These are phyloP conservation scores for Cercospora zeina DNA, from an alignment of 2,329 filamentous ascomycete genomes.

Conservation along the genomic window DNA sequence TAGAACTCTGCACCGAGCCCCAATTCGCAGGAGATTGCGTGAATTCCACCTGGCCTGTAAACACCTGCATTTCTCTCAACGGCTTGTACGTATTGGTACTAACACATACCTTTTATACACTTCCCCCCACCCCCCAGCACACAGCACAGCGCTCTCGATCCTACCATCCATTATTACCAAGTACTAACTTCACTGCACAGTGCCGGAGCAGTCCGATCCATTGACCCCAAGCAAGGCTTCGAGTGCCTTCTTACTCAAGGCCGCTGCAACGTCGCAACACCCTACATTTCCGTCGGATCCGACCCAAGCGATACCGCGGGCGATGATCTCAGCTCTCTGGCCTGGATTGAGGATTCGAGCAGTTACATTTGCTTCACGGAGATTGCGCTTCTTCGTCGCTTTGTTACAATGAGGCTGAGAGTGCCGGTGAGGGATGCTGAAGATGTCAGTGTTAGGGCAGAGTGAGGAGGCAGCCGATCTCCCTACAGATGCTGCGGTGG, in stretches of 20 bases:
- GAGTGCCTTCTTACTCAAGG: conserved; percentile 38
- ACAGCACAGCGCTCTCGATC: neutral
- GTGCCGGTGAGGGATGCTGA: neutral
- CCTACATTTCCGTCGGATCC: conserved; percentile 23
- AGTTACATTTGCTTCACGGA: conserved; percentile 36
- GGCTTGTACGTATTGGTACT: conserved; percentile 37
- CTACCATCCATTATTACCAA: neutral
- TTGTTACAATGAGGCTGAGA: conserved; percentile 26
- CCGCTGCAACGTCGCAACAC: conserved; percentile 27
- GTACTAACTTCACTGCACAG: conserved; percentile 6
- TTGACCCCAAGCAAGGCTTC: conserved; percentile 31
- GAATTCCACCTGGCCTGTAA: conserved; percentile 30
- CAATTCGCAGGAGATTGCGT: conserved; percentile 34
- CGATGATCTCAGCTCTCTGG: conserved; percentile 27
- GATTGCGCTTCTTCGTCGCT: conserved; percentile 21
- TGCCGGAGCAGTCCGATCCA: conserved; percentile 29
- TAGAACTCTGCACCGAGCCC: conserved; percentile 34
- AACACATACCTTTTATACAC: no score
- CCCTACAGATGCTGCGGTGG: neutral
- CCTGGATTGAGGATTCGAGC: conserved; percentile 30
- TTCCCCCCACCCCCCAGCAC: no score
- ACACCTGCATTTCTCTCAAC: conserved; percentile 33
- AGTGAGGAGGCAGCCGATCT: neutral
- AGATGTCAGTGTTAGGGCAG: neutral
- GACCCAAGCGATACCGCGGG: conserved; percentile 15